Percentiles rank a stretch among this genome's conserved stretches.
These are phyloP conservation scores for Coemansia sp. DNA, from an alignment of 192 early-diverging fungal genomes.

Conservation along the genomic window DNA sequence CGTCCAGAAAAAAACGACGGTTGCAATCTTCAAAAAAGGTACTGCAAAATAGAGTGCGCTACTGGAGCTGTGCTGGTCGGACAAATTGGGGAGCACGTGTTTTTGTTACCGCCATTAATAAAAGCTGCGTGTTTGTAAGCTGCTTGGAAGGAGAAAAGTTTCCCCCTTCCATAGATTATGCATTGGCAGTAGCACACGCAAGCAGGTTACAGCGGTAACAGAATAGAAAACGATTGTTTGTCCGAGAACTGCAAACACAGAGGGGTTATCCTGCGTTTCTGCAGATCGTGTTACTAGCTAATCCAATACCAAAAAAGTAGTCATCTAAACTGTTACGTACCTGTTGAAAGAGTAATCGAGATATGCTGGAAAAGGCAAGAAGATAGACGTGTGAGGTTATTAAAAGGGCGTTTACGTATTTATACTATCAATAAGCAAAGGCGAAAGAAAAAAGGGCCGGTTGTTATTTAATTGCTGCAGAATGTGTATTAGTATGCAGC, in stretches of 20 bases:
- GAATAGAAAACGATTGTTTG: not conserved
- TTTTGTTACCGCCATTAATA: constrained; percentile 1
- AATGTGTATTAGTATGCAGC: constrained; percentile 7
- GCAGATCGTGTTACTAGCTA: no score
- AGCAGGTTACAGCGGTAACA: constrained; percentile 1
- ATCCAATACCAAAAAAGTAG: no score
- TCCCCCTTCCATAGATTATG: not conserved
- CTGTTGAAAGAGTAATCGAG: not conserved
- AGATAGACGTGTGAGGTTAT: no score
- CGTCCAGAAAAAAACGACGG: no score
- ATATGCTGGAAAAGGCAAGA: not conserved
- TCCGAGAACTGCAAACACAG: not conserved
- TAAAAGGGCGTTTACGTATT: no score
- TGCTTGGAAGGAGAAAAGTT: not conserved
- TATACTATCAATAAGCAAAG: not conserved
- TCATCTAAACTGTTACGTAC: no score
- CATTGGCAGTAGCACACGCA: not conserved
- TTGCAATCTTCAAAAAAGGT: not conserved
- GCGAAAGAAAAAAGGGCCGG: not conserved
- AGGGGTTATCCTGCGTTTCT: not conserved
- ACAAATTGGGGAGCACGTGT: not conserved
- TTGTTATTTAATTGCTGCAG: constrained; percentile 8
- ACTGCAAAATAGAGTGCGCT: not conserved
- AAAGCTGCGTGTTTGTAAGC: not conserved
- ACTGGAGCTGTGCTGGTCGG: not conserved